phyloP scores from a whole-genome alignment of 2,329 filamentous ascomycete species.

The Venturia asperata region DNA sequence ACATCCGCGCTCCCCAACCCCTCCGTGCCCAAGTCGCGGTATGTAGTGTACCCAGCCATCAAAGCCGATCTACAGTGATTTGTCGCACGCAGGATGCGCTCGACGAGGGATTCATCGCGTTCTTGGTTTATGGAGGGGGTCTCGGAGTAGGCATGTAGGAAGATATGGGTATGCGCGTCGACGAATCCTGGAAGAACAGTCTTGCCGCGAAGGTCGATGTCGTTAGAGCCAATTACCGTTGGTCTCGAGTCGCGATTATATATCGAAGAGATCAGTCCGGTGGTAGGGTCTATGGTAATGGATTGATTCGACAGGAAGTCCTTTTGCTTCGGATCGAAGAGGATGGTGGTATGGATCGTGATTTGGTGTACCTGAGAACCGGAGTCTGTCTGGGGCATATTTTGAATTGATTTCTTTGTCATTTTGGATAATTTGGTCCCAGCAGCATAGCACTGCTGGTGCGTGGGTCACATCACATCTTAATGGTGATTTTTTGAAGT shows the following conservation, averaged over 20 bases:
- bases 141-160: constrained; percentile 41
- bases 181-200: constrained; percentile 49
- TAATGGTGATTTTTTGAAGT: background rate
- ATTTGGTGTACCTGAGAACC: background rate
- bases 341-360: constrained; percentile 39
- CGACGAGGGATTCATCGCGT: constrained; percentile 52
- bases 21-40: constrained; percentile 37
- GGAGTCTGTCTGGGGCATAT: background rate
- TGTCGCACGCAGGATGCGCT: constrained; percentile 48
- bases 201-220: constrained; percentile 49
- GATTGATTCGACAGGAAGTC: constrained; percentile 37
- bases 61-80: constrained; percentile 49
- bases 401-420: background rate
- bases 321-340: constrained; percentile 44
- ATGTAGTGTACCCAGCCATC: constrained; percentile 49
- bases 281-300: constrained; percentile 35
- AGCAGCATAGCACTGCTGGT: background rate
- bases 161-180: constrained; percentile 52
- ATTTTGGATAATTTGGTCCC: background rate
- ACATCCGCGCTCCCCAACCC: constrained; percentile 45
- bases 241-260: constrained; percentile 40
- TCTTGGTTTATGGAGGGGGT: constrained; percentile 43
- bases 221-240: constrained; percentile 48
- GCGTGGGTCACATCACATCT: background rate
- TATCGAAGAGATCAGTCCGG: constrained; percentile 38